phyloP scores from a whole-genome alignment of 73 alveolate species.

The Urostyla sp. region DNA sequence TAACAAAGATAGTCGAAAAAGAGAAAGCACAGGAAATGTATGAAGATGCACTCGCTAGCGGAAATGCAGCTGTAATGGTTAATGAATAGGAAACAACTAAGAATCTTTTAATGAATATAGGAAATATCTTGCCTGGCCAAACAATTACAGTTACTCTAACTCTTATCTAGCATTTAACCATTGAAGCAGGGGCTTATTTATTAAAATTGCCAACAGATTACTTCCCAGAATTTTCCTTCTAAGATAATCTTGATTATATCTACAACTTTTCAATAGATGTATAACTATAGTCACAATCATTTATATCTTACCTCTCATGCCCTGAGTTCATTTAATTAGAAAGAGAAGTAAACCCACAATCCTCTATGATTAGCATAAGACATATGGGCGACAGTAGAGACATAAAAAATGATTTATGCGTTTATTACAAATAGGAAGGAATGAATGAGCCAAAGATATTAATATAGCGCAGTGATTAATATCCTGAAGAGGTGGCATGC shows the following conservation, averaged over 20 bases:
- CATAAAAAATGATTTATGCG: constrained; percentile 40
- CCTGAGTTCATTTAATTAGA: too few relatives aligned
- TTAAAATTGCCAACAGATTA: constrained; percentile 26
- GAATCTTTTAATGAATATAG: constrained; percentile 42
- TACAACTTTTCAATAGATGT: too few relatives aligned
- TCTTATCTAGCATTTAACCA: constrained; percentile 2
- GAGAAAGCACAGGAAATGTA: constrained; percentile 84
- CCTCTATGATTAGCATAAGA: too few relatives aligned
- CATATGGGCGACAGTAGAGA: too few relatives aligned
- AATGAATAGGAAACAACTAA: constrained; percentile 46
- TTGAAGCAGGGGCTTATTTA: constrained; percentile 49
- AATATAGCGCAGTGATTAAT: not conserved
- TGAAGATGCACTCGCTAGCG: constrained; percentile 86
- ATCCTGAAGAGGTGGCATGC: constrained; percentile 27
- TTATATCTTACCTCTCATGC: too few relatives aligned
- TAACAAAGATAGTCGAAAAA: constrained; percentile 77
- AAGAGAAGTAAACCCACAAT: too few relatives aligned
- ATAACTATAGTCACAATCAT: too few relatives aligned
- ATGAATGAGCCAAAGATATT: constrained; percentile 32
- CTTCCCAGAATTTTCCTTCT: too few relatives aligned
- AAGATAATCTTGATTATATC: too few relatives aligned
- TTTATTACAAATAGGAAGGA: not conserved
- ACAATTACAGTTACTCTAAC: constrained; percentile 14
- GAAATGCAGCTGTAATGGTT: constrained; percentile 73
- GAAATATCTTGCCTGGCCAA: constrained; percentile 35